phyloP scores from a whole-genome alignment of 106 monocot genomes.

The Dendrobium chrysotoxum region DNA sequence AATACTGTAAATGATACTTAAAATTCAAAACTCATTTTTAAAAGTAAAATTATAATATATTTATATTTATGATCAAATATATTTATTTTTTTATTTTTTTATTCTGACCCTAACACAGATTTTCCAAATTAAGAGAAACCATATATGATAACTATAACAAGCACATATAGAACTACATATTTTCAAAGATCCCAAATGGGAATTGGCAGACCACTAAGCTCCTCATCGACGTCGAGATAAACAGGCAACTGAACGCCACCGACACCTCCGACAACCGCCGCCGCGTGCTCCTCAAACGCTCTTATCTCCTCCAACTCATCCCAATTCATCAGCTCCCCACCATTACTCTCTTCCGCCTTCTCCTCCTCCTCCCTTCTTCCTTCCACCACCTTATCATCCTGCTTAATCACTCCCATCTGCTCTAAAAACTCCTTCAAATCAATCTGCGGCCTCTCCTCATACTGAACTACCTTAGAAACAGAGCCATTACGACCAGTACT shows the following conservation, averaged over 20 bases:
- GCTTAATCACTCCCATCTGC: conserved; percentile 66
- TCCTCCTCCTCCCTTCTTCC: neutral
- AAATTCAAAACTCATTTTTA: too few species aligned
- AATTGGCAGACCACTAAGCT: conserved; percentile 19
- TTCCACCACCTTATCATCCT: conserved; percentile 8
- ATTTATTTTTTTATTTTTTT: neutral
- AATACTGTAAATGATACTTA: too few species aligned
- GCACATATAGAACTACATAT: neutral
- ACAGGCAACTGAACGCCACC: conserved; percentile 12
- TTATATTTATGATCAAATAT: neutral
- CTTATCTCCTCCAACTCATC: conserved; percentile 59
- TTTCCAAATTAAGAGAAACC: neutral
- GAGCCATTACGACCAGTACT: neutral
- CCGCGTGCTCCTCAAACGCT: conserved; percentile 20
- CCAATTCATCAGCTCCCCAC: conserved; percentile 53
- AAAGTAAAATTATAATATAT: neutral
- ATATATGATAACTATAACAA: neutral
- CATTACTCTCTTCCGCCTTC: conserved; percentile 4
- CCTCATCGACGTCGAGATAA: conserved; percentile 11
- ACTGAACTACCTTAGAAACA: neutral
- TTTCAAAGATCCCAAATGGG: conserved; percentile 40
- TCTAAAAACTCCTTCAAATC: conserved; percentile 89
- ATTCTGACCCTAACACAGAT: too few species aligned
- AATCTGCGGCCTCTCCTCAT: conserved; percentile 61
- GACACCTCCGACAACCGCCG: neutral